Evolutionary conservation across 441 rosid genomes (phyloP).

Genomic region (Pelargonium cotyledonis): DNA sequence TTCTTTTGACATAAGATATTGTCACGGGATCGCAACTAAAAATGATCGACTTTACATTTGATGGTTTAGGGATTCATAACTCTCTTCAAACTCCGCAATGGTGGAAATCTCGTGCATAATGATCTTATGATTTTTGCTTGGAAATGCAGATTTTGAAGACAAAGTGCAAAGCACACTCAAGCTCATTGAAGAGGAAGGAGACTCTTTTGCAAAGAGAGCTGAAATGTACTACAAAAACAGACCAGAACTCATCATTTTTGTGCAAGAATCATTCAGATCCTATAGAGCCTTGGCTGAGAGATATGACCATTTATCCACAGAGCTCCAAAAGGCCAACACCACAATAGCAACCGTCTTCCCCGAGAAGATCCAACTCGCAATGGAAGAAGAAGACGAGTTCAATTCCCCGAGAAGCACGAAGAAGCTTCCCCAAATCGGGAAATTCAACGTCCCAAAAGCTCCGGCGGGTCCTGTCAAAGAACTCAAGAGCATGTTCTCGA

Average conservation of each 20-base stretch:
- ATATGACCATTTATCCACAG: constrained; percentile 80
- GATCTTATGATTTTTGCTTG: background rate
- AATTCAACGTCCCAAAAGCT: constrained; percentile 48
- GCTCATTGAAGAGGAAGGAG: constrained; percentile 89
- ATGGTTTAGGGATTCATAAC: too few relatives aligned
- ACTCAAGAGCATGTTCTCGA: constrained; percentile 36
- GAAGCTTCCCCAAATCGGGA: constrained; percentile 19
- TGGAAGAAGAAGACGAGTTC: constrained; percentile 61
- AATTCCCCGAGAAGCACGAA: constrained; percentile 22
- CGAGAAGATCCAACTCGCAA: constrained; percentile 58
- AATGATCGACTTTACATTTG: too few relatives aligned
- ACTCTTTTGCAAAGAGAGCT: constrained; percentile 84
- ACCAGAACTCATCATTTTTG: constrained; percentile 75
- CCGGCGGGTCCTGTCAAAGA: constrained; percentile 47
- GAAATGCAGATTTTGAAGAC: constrained; percentile 68
- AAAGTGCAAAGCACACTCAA: constrained; percentile 57
- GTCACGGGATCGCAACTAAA: too few relatives aligned
- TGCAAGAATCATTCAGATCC: constrained; percentile 77
- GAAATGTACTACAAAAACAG: constrained; percentile 94
- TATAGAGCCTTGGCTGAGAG: constrained; percentile 87
- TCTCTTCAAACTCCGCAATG: too few relatives aligned
- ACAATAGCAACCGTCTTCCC: constrained; percentile 86
- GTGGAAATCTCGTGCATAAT: too few relatives aligned
- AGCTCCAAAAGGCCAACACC: constrained; percentile 88
- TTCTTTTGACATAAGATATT: too few relatives aligned